Evolutionary conservation across 2,329 filamentous ascomycete species (phyloP), one percentile per base, ranked within the genome.

Genomic region (Aspergillus viridinutans): DNA sequence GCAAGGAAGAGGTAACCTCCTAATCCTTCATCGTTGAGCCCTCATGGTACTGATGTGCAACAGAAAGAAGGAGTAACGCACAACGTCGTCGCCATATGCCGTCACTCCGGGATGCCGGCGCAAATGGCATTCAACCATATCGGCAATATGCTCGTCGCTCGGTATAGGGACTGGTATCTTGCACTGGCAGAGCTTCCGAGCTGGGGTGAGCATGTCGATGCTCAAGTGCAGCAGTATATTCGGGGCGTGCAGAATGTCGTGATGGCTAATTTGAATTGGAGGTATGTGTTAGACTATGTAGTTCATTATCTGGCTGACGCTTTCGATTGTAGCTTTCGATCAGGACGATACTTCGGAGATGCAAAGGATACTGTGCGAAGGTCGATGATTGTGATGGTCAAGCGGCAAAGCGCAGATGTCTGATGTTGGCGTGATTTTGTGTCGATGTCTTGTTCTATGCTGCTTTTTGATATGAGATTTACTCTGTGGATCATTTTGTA

Each of bases 211-310:
- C 29, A 42, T 3, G 12, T 68, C 28, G 67, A 69, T 55, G 50
- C 51, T 20, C 56, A 66, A 14, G 65, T 68, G 12, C 65, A 68
- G 29, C 32, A 59, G 42, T 68, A 67, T 42, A 63, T 69, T 25
- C 56, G 56, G 14, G 64, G 61, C 1, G 59, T 63, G 25, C 61
- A 61, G 50, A 58, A 67, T 56, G 54, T 67, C 25, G 58, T 65
- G 10, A 49, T 55, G 35, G 65, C 64, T 10, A 68, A 67, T 56
- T 32, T 67, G 29, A 60, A 64, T 32, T 68, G 67, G 65, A 69
- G 64, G 65, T 65, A 28, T 14, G 60, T 55, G 20, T 28, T 3
- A 20, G 20, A n/a, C n/a, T 12, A 43, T 14, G 38, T 49, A 20
- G 12, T 17, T 52, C 10, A 4, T 6, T 10, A 3, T 3, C 29